Evolutionary conservation across 768 basidiomycete genomes (phyloP), one percentile per base, ranked within the genome.

Genomic region (Mycena rosella): DNA sequence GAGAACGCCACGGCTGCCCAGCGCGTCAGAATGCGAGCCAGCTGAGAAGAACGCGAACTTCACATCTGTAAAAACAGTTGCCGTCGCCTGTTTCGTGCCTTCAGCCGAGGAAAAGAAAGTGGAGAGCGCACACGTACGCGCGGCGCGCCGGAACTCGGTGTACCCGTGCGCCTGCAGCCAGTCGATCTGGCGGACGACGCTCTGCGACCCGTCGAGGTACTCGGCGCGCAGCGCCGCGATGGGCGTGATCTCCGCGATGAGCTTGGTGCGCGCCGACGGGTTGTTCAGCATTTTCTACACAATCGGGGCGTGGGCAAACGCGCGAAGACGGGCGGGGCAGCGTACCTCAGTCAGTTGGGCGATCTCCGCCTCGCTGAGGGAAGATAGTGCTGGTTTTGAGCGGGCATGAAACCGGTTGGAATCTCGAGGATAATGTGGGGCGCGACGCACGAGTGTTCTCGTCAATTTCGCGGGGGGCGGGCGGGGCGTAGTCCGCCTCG

Each of bases 21-120:
- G 20, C 68, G 56, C 13, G 65, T 70, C 64, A 70, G 68, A 69
- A 71, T 72, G 67, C 47, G 49, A 44, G 60, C 26, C 54, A 24
- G 52, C 40, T 69, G 45, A 14, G 26, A 40, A 52, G 27, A 20
- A 20, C 45, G 38, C 26, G 24, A 42, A 62, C 75, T 80, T 84
- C 76, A 94, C 94, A 91, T 85, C 96, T 85, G 77, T 96, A 98
- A 78, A 96, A 97, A 76, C 96, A 97, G 76, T 94, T 93, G 0
- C 96, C 95, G 72, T 94, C 96, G 30, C 45, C 45, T 40, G 38
- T 34, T 44, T 44, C 20, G 42, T n/a, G 18, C 20, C 5, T 13
- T 40, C 14, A 40, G 38, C 17, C 38, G 38, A 15, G 34, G 8
- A 36, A 18, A 40, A 40, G n/a, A 3, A 44, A 44, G 15, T 44